Evolutionary conservation across 768 basidiomycete species (phyloP).

Genomic region (Mycena floridula): DNA sequence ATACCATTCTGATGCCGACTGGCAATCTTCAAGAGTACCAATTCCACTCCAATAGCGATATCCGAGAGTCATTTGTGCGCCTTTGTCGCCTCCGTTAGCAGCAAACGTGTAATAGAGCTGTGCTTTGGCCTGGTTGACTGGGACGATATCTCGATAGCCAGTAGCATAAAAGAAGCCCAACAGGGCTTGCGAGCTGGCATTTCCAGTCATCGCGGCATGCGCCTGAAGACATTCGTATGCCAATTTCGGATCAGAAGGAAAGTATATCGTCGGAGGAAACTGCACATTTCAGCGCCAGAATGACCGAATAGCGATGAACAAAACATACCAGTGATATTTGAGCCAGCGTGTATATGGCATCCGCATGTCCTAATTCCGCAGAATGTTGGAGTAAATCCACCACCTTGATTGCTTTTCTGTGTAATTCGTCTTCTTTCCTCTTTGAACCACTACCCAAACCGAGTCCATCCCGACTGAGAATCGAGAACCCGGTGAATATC

Average conservation of each 20-base stretch:
- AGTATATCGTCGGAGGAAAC: slow-evolving; percentile 72
- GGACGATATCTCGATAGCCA: slow-evolving; percentile 63
- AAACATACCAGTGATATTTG: slow-evolving; percentile 59
- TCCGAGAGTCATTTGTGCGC: slow-evolving; percentile 88
- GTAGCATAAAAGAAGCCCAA: slow-evolving; percentile 88
- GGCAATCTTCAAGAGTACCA: slow-evolving; percentile 82
- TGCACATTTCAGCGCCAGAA: slow-evolving; percentile 17
- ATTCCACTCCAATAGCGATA: slow-evolving; percentile 97
- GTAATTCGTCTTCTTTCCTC: slow-evolving; percentile 61
- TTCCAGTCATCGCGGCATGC: slow-evolving; percentile 69
- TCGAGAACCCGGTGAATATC: slow-evolving; percentile 35
- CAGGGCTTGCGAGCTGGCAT: slow-evolving; percentile 80
- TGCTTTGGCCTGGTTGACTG: slow-evolving; percentile 72
- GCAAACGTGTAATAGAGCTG: slow-evolving; percentile 93
- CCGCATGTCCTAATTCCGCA: slow-evolving; percentile 67
- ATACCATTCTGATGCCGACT: slow-evolving; percentile 82
- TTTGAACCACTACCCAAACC: slow-evolving; percentile 33
- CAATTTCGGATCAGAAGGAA: slow-evolving; percentile 51
- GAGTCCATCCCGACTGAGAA: slow-evolving; percentile 31
- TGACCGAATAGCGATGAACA: background rate
- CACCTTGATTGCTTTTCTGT: slow-evolving; percentile 72
- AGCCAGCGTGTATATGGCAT: slow-evolving; percentile 66
- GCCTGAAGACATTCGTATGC: slow-evolving; percentile 58
- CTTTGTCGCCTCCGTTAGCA: slow-evolving; percentile 79
- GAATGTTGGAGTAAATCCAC: slow-evolving; percentile 78